Evolutionary conservation across 2,329 filamentous ascomycete species (phyloP), one percentile per base, ranked within the genome.

Genomic region (Cytospora paraplurivora): DNA sequence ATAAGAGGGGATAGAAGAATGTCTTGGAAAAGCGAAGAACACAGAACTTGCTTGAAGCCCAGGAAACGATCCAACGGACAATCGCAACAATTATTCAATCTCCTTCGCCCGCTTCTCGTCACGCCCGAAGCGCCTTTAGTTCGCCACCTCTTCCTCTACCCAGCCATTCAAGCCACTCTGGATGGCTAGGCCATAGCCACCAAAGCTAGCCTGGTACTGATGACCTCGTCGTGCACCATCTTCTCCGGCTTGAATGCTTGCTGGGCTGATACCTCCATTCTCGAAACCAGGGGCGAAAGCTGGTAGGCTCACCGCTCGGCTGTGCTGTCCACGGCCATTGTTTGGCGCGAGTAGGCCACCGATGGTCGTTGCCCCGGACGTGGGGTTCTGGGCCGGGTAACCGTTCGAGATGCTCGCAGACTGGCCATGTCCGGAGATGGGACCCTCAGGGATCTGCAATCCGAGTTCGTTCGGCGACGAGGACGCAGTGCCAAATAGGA

Each of bases 281-380:
- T 88, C 84, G 61, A 87, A 85, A 17, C 84, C 85, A 19, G 86
- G 85, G 0, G 85, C 86, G 60, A 90, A 82, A 6, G 84, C 86
- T 1, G 95, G 95, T 72, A 99, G 80, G 74, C 93, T 97, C 65
- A 97, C 92, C 38, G 95, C 93, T 44, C 95, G 89, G 72, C 87
- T 94, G 76, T 89, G 86, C 67, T 85, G 84, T 37, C 82, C 79
- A 38, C 86, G 82, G 15, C 78, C 74, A 61, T 85, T 88, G 58
- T 86, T 86, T 2, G 91, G 91, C 3, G 91, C 89, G 57, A 95
- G 83, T 44, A 96, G 84, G 8, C 91, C 90, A 51, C 90, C 89
- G 66, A 93, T 89, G 1, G 88, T 91, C 1, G 88, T 88, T 2
- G 89, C 80, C 41, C 83, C 85, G 32, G 83, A 81, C 3, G 77